phyloP scores from a whole-genome alignment of 2,329 filamentous ascomycete species.

The Penicillium sp. region DNA sequence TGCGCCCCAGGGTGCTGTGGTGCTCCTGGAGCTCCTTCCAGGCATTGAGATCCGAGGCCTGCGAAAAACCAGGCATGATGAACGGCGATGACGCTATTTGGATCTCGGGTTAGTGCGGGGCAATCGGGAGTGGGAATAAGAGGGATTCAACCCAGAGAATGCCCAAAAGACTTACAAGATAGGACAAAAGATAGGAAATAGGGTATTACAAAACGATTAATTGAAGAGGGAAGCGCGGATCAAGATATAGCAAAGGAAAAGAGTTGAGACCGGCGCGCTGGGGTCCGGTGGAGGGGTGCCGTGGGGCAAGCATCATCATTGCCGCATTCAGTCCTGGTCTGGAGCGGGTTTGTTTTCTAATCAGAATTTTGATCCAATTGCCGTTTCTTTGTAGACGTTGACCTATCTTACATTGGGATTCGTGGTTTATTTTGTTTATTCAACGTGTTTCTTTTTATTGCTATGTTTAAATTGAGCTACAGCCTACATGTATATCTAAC shows the following conservation, averaged over 20 bases:
- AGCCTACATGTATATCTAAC: neutral
- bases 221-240: constrained; percentile 9
- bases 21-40: constrained; percentile 92
- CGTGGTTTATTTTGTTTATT: neutral
- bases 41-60: constrained; percentile 80
- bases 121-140: constrained; percentile 2
- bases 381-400: neutral
- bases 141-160: neutral
- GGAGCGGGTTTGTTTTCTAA: constrained; percentile 14
- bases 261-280: constrained; percentile 23
- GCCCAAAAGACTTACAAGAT: neutral
- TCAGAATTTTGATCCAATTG: neutral
- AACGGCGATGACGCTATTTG: constrained; percentile 12
- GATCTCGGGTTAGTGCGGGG: constrained; percentile 30
- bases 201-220: constrained; percentile 9
- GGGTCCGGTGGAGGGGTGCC: constrained; percentile 30
- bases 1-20: constrained; percentile 81
- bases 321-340: constrained; percentile 20
- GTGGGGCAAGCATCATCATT: constrained; percentile 32
- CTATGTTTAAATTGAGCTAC: neutral
- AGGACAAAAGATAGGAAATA: constrained; percentile 1
- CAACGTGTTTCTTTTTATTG: neutral
- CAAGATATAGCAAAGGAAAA: constrained; percentile 1
- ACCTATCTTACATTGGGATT: neutral
- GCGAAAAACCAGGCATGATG: constrained; percentile 53